These are phyloP conservation scores for Nyssa sinensis DNA, from an alignment of 148 eudicot genomes.

Conservation along the genomic window DNA sequence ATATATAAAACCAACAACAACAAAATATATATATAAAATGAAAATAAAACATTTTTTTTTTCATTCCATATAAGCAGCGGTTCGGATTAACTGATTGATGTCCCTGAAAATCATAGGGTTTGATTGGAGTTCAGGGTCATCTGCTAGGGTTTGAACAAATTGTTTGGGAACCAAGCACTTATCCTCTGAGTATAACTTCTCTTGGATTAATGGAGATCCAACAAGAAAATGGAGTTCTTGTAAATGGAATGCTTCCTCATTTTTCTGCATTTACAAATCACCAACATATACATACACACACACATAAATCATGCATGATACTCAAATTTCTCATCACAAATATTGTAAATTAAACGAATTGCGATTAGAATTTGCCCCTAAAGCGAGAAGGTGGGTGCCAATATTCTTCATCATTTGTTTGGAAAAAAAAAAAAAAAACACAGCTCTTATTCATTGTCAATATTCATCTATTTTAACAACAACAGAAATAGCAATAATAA, in stretches of 20 bases:
- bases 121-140: constrained; percentile 13
- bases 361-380: no score
- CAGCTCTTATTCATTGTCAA: neutral
- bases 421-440: neutral
- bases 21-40: no score
- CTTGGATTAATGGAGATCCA: constrained; percentile 50
- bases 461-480: neutral
- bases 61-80: neutral
- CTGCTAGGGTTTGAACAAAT: constrained; percentile 22
- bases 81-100: constrained; percentile 12
- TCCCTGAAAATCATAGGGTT: constrained; percentile 12
- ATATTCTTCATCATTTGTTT: no score
- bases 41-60: neutral
- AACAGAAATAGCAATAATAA: neutral
- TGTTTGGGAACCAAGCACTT: constrained; percentile 55
- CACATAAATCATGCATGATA: no score
- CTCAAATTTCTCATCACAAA: no score
- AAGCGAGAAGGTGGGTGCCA: no score
- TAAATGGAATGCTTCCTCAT: constrained; percentile 6
- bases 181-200: constrained; percentile 58
- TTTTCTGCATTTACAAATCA: constrained; percentile 22
- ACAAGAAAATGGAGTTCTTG: constrained; percentile 41
- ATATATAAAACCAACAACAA: neutral
- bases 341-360: neutral
- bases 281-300: neutral